Percentiles rank a stretch among this genome's conserved stretches.
Conservation (phyloP, 225 moss, liverwort and hornwort species). For the Neckera pumila region DNA sequence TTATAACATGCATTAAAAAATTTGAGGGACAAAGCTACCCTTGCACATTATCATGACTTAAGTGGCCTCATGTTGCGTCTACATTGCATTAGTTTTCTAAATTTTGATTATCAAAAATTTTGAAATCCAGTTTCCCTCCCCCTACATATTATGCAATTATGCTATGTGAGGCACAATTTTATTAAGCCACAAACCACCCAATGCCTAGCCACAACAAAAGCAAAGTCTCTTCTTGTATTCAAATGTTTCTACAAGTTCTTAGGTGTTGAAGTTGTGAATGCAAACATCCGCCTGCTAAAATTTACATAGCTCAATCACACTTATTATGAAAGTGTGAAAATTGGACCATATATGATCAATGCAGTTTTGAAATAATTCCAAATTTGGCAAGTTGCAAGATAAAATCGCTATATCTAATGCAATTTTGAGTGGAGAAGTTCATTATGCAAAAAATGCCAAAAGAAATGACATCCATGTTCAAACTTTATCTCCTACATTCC, state of each 20-base stretch:
- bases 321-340: background rate
- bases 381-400: background rate
- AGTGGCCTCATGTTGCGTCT: rapidly evolving
- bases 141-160: rapidly evolving
- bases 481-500: background rate
- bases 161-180: background rate
- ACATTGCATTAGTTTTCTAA: background rate
- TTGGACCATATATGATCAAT: background rate
- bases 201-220: background rate
- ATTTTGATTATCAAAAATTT: too few relatives aligned
- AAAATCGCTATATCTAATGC: background rate
- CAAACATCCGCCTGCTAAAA: background rate
- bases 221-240: background rate
- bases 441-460: background rate
- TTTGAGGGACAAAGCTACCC: background rate
- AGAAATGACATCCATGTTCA: background rate
- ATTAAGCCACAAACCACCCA: background rate
- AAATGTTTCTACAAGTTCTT: background rate
- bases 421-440: background rate
- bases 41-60: background rate
- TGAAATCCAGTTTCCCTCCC: background rate
- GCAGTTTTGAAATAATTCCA: background rate
- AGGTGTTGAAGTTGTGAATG: background rate
- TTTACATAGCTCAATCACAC: background rate
- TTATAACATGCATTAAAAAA: background rate